Conservation (phyloP, 2,329 filamentous ascomycete genomes). For the Rhinocladiella similis region DNA sequence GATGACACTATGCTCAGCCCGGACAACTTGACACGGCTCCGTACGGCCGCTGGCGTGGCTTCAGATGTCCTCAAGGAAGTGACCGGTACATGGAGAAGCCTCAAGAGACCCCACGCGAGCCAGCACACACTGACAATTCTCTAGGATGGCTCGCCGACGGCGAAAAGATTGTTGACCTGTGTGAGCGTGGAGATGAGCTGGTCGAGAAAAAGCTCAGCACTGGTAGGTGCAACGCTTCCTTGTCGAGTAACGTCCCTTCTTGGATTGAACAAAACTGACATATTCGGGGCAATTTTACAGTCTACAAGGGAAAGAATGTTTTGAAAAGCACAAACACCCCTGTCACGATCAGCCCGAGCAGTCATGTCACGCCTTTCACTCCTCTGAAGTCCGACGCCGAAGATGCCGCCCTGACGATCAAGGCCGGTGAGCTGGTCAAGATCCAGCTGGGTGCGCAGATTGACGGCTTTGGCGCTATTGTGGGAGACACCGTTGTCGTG, state of each 20-base stretch:
- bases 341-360: slow-evolving; percentile 89
- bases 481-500: slow-evolving; percentile 88
- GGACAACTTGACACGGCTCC: slow-evolving; percentile 97
- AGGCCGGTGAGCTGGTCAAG: slow-evolving; percentile 87
- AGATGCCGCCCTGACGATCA: slow-evolving; percentile 77
- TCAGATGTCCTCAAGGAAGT: slow-evolving; percentile 93
- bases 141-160: slow-evolving; percentile 72
- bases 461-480: slow-evolving; percentile 92
- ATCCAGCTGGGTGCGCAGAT: slow-evolving; percentile 99
- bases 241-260: not conserved
- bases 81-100: slow-evolving; percentile 46
- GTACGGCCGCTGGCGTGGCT: slow-evolving; percentile 91
- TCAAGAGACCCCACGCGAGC: slow-evolving; percentile 12
- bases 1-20: slow-evolving; percentile 74
- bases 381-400: slow-evolving; percentile 82
- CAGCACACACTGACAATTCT: slow-evolving; percentile 16
- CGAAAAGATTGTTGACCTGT: slow-evolving; percentile 90
- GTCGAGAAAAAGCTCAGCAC: slow-evolving; percentile 85
- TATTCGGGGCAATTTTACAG: slow-evolving; percentile 50
- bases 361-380: slow-evolving; percentile 95
- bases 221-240: not conserved
- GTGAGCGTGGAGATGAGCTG: slow-evolving; percentile 92
- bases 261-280: not conserved
- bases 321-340: slow-evolving; percentile 65
- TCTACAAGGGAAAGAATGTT: slow-evolving; percentile 98